These are phyloP conservation scores for Coriolopsis trogii DNA, from an alignment of 1,284 basidiomycete genomes.

Conservation along the genomic window DNA sequence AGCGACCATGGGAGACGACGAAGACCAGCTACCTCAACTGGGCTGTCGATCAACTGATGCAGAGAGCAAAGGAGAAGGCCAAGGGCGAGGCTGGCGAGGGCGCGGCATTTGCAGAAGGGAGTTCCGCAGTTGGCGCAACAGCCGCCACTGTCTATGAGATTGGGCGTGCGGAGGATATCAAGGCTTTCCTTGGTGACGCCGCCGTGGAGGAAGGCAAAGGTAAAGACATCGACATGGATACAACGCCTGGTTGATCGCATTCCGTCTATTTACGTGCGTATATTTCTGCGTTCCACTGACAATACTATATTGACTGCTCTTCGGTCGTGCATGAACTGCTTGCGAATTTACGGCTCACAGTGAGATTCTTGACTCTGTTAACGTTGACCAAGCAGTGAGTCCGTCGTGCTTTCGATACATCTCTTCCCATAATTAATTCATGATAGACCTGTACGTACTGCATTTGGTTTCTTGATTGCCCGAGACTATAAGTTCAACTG, in stretches of 20 bases:
- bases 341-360: too few species aligned
- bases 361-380: too few species aligned
- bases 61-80: slow-evolving; percentile 44
- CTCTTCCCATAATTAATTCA: too few species aligned
- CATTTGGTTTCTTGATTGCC: too few species aligned
- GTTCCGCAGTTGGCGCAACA: slow-evolving; percentile 28
- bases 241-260: slow-evolving; percentile 1
- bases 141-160: slow-evolving; percentile 28
- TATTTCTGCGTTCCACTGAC: neutral
- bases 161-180: slow-evolving; percentile 32
- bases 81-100: slow-evolving; percentile 28
- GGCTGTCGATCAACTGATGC: slow-evolving; percentile 60
- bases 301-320: neutral
- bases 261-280: too few species aligned
- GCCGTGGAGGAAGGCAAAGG: neutral
- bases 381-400: too few species aligned
- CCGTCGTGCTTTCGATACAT: too few species aligned
- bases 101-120: slow-evolving; percentile 25
- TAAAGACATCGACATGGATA: slow-evolving; percentile 14
- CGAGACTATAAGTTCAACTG: too few species aligned
- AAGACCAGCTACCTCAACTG: slow-evolving; percentile 69
- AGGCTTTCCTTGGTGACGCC: slow-evolving; percentile 24
- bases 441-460: too few species aligned
- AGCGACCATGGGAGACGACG: slow-evolving; percentile 71
- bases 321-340: neutral